Base-by-base conservation (phyloP, 1,284 basidiomycete species). In the Rhodotorula sp. region DNA sequence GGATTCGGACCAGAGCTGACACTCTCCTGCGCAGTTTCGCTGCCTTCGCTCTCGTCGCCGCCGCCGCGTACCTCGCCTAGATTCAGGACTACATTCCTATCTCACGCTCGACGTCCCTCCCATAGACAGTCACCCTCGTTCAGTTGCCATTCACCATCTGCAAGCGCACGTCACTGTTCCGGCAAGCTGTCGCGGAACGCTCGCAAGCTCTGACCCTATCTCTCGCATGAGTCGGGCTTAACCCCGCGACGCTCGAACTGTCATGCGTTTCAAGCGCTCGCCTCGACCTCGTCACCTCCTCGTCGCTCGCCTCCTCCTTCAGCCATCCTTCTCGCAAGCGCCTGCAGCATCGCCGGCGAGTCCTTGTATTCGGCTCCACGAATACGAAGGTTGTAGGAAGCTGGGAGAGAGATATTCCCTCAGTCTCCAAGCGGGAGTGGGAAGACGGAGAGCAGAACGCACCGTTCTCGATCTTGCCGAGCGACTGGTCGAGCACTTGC, bases 401-500 rank as follows among this genome's bases (percentile, higher is more conserved):
- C 77, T 77, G 60, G 17, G 36, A 19, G 10, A 8, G 17, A 2
- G n/a, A 54, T 1, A 17, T 20, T 7, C n/a, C n/a, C 13, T 32
- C 29, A 17, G 62, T 10, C 27, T 3, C 5, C n/a, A 30, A 17
- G 1, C 32, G 29, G 11, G 19, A 32, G 22, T n/a, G 22, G 44
- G 19, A 51, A 36, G 54, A 13, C 10, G 19, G 30, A 6, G 44
- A 11, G 59, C 3, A 22, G n/a, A 32, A 77, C 85, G 74, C 74
- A 94, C 94, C 91, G 77, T 90, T 87, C 84, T 99, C 95, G 66
- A 98, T 95, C 82, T 98, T 99, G 77, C 89, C 86, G 32, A 98
- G 82, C 17, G 91, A 94, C 73, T 91, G 87, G 7, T 85, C 82
- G 0, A 94, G 95, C 52, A 96, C 91, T 7, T 82, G 79, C 78